Evolutionary conservation across 371 early-diverging fungal genomes (phyloP), one percentile per base, ranked within the genome.

Genomic region (Dentiscutata heterogama): DNA sequence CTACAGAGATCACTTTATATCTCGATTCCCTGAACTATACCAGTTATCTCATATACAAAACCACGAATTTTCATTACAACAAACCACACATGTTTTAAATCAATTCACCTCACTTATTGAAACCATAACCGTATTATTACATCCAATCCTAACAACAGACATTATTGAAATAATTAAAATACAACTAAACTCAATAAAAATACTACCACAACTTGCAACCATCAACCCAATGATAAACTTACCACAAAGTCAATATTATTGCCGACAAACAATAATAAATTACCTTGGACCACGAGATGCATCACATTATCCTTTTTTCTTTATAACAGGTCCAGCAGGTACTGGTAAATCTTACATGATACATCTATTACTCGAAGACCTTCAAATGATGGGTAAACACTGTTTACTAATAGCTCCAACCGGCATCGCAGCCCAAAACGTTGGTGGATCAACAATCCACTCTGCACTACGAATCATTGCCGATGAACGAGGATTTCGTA

Each of bases 151-250:
- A 67, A 67, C 67, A 31, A 20, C 31, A 22, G 14, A 72, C 27
- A 72, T 73, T 73, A 13, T 16, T 16, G 53, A 27, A 0, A 73
- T 73, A 54, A 29, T 73, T 13, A 13, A 53, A 22, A 73, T 50
- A 4, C 73, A 73, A 53, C 20, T 73, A 8, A 25, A 73, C 22
- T 27, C 50, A 14, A 73, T 73, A 8, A 73, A 73, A 73, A 20
- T 73, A 18, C n/a, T 73, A 2, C 25, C 25, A 7, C 29, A 1
- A 54, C 5, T 25, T 22, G 1, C 27, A 29, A n/a, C 27, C 25
- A 54, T n/a, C 14, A 73, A 22, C 5, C 13, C 7, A 3, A 73
- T 73, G 53, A 5, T 54, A 8, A 31, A 53, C 25, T 27, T 73
- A n/a, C 25, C 54, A 51, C 14, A 53, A 16, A 31, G 56, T 14